Evolutionary conservation across 2,329 filamentous ascomycete genomes (phyloP).

Genomic region (Colletotrichum sp.): DNA sequence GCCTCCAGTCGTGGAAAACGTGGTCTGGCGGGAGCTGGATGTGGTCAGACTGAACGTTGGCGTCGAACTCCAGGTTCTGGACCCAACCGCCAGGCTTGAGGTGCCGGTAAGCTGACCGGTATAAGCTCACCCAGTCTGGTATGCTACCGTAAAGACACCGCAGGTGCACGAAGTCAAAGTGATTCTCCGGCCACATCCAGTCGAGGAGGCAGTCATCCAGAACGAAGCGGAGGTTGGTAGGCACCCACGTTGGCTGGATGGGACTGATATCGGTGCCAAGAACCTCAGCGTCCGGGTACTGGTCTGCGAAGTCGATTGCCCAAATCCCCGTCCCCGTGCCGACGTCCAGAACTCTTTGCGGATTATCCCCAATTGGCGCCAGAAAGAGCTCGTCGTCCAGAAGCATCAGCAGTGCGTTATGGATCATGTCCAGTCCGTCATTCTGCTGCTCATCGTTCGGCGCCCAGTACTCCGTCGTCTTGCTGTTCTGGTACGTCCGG

Average conservation of each 20-base stretch:
- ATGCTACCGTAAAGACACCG: conserved; percentile 60
- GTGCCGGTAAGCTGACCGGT: conserved; percentile 50
- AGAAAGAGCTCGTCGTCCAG: conserved; percentile 39
- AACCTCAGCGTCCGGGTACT: conserved; percentile 47
- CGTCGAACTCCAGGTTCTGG: conserved; percentile 28
- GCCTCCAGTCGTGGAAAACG: conserved; percentile 30
- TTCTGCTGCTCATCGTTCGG: conserved; percentile 28
- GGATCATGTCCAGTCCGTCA: conserved; percentile 16
- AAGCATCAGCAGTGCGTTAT: conserved; percentile 26
- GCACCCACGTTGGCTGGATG: conserved; percentile 61
- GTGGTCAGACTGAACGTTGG: conserved; percentile 30
- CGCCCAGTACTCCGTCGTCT: conserved; percentile 29
- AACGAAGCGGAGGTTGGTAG: conserved; percentile 62
- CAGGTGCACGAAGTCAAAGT: conserved; percentile 65
- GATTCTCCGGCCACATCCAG: conserved; percentile 48
- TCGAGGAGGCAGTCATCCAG: conserved; percentile 61
- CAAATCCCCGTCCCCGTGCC: conserved; percentile 62
- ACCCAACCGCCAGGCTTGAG: conserved; percentile 56
- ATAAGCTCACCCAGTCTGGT: conserved; percentile 56
- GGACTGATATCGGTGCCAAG: conserved; percentile 62
- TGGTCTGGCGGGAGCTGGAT: conserved; percentile 23
- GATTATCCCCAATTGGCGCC: conserved; percentile 37
- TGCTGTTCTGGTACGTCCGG: conserved; percentile 33
- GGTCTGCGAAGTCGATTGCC: conserved; percentile 54
- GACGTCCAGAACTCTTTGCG: conserved; percentile 30